These are phyloP conservation scores for Cadophora sp. DNA, from an alignment of 2,329 filamentous ascomycete genomes.

Conservation along the genomic window DNA sequence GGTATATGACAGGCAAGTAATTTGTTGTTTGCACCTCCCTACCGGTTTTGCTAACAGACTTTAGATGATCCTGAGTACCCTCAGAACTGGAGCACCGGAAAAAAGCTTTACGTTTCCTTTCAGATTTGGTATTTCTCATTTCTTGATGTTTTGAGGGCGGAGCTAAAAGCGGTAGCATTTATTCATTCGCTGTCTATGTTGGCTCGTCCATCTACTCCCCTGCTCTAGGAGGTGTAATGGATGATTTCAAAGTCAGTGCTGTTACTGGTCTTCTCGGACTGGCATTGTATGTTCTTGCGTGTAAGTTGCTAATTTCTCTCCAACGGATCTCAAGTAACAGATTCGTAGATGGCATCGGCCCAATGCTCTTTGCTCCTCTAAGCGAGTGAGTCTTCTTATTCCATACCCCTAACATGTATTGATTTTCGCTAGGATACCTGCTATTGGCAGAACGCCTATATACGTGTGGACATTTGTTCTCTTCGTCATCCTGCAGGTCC, in stretches of 20 bases:
- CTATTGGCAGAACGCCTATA: slow-evolving; percentile 68
- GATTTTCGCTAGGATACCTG: slow-evolving; percentile 62
- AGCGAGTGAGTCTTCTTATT: slow-evolving; percentile 51
- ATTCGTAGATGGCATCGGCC: slow-evolving; percentile 61
- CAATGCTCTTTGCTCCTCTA: slow-evolving; percentile 68
- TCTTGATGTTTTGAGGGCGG: slow-evolving; percentile 35
- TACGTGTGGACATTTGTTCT: slow-evolving; percentile 71
- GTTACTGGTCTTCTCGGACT: slow-evolving; percentile 61
- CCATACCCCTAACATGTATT: background rate
- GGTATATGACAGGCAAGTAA: slow-evolving; percentile 13
- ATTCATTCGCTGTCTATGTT: slow-evolving; percentile 63
- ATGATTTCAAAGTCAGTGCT: slow-evolving; percentile 57
- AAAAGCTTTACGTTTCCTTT: slow-evolving; percentile 48
- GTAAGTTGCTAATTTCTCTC: background rate
- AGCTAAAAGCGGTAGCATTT: slow-evolving; percentile 40
- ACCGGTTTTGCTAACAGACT: background rate
- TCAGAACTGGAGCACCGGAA: slow-evolving; percentile 55
- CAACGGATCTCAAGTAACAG: background rate
- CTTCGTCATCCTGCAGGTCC: slow-evolving; percentile 70
- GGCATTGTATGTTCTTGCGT: slow-evolving; percentile 65
- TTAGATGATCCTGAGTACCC: slow-evolving; percentile 49
- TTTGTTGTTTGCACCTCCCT: background rate
- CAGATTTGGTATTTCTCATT: background rate
- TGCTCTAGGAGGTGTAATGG: slow-evolving; percentile 51
- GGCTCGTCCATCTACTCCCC: slow-evolving; percentile 54